phyloP scores from a whole-genome alignment of 2,329 filamentous ascomycete genomes.

The Tympanopsis confertula region DNA sequence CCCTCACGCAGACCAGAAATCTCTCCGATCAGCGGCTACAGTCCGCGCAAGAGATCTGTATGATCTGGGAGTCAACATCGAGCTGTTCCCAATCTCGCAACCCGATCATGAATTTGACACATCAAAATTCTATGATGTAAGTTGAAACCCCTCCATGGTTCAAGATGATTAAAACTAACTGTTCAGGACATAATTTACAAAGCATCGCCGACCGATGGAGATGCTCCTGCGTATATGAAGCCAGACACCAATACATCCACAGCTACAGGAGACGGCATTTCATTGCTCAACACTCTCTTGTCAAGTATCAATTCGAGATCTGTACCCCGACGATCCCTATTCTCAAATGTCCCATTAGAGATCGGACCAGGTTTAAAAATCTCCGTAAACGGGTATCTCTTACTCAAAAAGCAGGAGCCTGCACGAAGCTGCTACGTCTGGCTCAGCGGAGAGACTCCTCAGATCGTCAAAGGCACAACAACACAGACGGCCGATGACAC shows the following conservation, averaged over 20 bases:
- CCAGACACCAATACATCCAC: constrained; percentile 33
- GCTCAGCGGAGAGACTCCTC: constrained; percentile 71
- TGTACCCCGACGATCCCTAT: constrained; percentile 72
- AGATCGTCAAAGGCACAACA: constrained; percentile 67
- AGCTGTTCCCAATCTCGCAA: constrained; percentile 79
- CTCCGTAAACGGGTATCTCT: constrained; percentile 83
- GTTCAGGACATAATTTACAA: constrained; percentile 79
- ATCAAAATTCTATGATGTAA: constrained; percentile 80
- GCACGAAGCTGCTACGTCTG: constrained; percentile 79
- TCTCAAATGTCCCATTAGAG: constrained; percentile 78
- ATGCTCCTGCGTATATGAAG: constrained; percentile 42
- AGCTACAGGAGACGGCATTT: constrained; percentile 59
- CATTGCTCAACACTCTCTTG: constrained; percentile 66
- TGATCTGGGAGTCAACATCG: constrained; percentile 81
- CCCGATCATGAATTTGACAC: constrained; percentile 64
- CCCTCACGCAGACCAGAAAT: constrained; percentile 65
- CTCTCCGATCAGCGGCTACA: constrained; percentile 62
- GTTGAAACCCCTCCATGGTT: constrained; percentile 9
- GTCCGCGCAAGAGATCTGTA: constrained; percentile 90
- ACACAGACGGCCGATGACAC: constrained; percentile 69
- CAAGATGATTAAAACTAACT: background rate
- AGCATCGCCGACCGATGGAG: constrained; percentile 60
- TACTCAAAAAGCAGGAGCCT: constrained; percentile 74
- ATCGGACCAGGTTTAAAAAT: constrained; percentile 76
- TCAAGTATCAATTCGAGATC: constrained; percentile 87